Percentiles rank a stretch among this genome's conserved stretches.
phyloP scores from a whole-genome alignment of 345 rosid genomes.

The Aegle marmelos region DNA sequence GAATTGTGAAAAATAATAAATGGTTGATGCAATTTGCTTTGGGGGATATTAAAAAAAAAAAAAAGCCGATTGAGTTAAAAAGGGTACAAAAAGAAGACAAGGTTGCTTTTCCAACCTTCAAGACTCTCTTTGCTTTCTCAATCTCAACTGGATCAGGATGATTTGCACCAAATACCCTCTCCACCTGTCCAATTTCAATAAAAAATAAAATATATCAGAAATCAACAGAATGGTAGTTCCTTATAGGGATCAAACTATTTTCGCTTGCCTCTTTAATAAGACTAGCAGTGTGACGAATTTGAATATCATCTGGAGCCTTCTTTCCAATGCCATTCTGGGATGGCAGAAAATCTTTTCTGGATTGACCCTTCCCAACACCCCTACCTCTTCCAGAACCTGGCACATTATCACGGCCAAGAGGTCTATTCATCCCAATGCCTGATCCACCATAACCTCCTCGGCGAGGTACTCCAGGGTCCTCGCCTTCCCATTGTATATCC shows the following conservation, averaged over 20 bases:
- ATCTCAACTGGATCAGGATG: slow-evolving; percentile 76
- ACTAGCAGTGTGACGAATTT: slow-evolving; percentile 70
- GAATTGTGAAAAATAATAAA: slow-evolving; percentile 15
- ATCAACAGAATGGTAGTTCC: slow-evolving; percentile 3
- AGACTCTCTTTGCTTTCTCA: slow-evolving; percentile 72
- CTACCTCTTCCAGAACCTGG: slow-evolving; percentile 60
- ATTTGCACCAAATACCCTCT: slow-evolving; percentile 62
- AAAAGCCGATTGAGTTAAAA: neutral
- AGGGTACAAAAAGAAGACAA: slow-evolving; percentile 5
- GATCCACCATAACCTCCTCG: slow-evolving; percentile 46
- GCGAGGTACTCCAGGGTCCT: slow-evolving; percentile 55
- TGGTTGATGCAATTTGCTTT: neutral
- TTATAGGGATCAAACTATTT: slow-evolving; percentile 13
- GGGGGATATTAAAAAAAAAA: neutral
- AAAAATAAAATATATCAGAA: neutral
- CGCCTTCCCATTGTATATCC: slow-evolving; percentile 77
- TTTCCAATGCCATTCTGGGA: slow-evolving; percentile 77
- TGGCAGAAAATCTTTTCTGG: slow-evolving; percentile 66
- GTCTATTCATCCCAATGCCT: slow-evolving; percentile 47
- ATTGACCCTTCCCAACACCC: slow-evolving; percentile 45
- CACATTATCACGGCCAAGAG: slow-evolving; percentile 44
- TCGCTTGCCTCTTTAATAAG: slow-evolving; percentile 64
- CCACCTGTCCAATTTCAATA: slow-evolving; percentile 49
- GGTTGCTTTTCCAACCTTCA: slow-evolving; percentile 50
- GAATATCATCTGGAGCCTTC: slow-evolving; percentile 55